A percentile compares a stretch with the other conserved stretches of the same genome.
These are phyloP conservation scores for Hibiscus mutabilis DNA, from an alignment of 345 rosid species.

Conservation along the genomic window DNA sequence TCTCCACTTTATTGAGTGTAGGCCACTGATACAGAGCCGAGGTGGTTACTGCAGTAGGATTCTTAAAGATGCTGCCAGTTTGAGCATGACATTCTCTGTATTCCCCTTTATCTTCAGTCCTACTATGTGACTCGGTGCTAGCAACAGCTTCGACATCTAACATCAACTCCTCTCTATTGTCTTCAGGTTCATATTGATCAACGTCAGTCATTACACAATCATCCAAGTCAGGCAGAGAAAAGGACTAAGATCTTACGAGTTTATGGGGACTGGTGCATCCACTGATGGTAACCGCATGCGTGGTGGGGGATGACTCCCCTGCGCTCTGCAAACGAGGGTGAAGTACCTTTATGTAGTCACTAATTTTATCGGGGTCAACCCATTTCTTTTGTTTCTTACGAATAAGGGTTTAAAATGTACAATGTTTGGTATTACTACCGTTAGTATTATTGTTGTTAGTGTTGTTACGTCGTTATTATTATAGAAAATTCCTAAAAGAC, in stretches of 20 bases:
- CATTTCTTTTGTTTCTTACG: too few species aligned
- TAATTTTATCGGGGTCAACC: too few species aligned
- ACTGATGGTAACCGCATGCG: slow-evolving; percentile 34
- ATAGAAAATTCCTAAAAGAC: too few species aligned
- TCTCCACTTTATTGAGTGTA: slow-evolving; percentile 23
- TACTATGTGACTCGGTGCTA: slow-evolving; percentile 15
- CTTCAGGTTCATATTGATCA: slow-evolving; percentile 21
- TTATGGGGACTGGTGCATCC: slow-evolving; percentile 28
- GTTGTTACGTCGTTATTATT: too few species aligned
- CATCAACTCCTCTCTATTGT: slow-evolving; percentile 28
- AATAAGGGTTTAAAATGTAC: too few species aligned
- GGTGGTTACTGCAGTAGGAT: slow-evolving; percentile 5
- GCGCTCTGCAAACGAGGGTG: slow-evolving; percentile 53
- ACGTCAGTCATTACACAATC: slow-evolving; percentile 31
- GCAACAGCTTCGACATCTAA: slow-evolving; percentile 23
- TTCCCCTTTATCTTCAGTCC: slow-evolving; percentile 17
- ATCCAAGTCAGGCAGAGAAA: slow-evolving; percentile 31
- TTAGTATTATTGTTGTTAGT: too few species aligned
- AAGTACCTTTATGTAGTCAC: too few species aligned
- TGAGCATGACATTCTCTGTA: slow-evolving; percentile 4
- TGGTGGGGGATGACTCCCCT: slow-evolving; percentile 60
- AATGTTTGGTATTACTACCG: too few species aligned
- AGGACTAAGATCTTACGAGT: slow-evolving; percentile 44
- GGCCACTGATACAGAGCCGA: slow-evolving; percentile 36
- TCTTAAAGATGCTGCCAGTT: neutral